phyloP scores from a whole-genome alignment of 345 rosid species.

The Physaria fendleri region DNA sequence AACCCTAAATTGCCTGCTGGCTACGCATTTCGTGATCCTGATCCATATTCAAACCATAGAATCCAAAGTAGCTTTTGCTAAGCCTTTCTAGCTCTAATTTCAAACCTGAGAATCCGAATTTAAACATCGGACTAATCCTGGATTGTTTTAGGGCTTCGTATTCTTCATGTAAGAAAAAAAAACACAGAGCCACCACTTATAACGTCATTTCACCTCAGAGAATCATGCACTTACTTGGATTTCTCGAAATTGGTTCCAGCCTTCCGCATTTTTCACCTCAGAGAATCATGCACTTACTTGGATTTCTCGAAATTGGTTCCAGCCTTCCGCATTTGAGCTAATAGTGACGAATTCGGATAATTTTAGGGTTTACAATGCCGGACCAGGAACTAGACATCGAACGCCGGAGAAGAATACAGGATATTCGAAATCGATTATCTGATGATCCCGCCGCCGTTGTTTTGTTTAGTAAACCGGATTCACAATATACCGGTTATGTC shows the following conservation, averaged over 20 bases:
- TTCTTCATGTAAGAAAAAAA: neutral
- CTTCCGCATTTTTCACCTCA: neutral
- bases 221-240: neutral
- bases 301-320: neutral
- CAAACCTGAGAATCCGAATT: neutral
- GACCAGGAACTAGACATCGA: neutral
- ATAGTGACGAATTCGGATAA: neutral
- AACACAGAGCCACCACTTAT: neutral
- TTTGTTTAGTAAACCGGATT: neutral
- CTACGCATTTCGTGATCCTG: no score
- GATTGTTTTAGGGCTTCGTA: neutral
- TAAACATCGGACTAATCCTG: neutral
- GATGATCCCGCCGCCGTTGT: neutral
- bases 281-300: neutral
- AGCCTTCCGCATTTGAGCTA: neutral
- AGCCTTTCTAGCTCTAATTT: neutral
- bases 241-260: neutral
- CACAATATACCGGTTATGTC: neutral
- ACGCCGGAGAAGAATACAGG: neutral
- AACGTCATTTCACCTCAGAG: neutral
- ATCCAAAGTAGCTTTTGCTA: neutral
- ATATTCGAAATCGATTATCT: neutral
- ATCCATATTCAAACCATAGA: neutral
- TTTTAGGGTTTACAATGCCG: neutral
- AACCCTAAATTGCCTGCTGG: neutral